Evolutionary conservation across 345 rosid species (phyloP), one percentile per base, ranked within the genome.

Genomic region (Sisymbrium altissimum): DNA sequence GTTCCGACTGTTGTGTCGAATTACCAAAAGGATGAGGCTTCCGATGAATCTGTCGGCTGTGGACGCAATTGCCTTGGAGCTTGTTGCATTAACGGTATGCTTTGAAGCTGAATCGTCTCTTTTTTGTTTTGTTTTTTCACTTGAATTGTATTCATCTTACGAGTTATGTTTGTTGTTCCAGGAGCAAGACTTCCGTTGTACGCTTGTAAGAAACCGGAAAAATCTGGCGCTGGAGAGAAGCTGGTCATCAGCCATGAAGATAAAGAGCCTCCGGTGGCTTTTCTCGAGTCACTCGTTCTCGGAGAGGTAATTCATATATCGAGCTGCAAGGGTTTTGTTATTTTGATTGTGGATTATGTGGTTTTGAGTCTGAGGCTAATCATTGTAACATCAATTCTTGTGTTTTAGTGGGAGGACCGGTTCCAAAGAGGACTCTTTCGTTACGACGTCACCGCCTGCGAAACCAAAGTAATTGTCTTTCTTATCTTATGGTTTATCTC

Each of bases 1-100:
- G 97, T 92, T 64, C 97, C 99, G 13, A 92, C 99, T n/a, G 80
- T 92, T 52, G 91, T 92, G 35, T 92, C 98, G n/a, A 95, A 95
- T 68, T 90, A 87, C 83, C 99, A 95, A 80, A 88, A 90, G 70
- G 97, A 95, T 40, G 99, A 90, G 44, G 66, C 76, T 4, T 84
- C 92, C 44, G 81, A 83, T 71, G 84, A 87, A 2, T 80, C 60
- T 32, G 82, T 78, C 14, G 97, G 99, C 6, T 96, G 98, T 43
- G 98, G 97, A 69, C 87, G 94, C 71, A 95, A 92, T 66, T 95
- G 99, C 81, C 92, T 95, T 66, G 81, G 80, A 13, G 83, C 83
- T 55, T 95, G 97, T 70, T 95, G 99, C 83, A 74, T 92, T 57
- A 83, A 82, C 87, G 98, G 99, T 92, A 64, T 17, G 75, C 69